These are phyloP conservation scores for Myriangium duriaei DNA, from an alignment of 2,329 filamentous ascomycete genomes.

Conservation along the genomic window DNA sequence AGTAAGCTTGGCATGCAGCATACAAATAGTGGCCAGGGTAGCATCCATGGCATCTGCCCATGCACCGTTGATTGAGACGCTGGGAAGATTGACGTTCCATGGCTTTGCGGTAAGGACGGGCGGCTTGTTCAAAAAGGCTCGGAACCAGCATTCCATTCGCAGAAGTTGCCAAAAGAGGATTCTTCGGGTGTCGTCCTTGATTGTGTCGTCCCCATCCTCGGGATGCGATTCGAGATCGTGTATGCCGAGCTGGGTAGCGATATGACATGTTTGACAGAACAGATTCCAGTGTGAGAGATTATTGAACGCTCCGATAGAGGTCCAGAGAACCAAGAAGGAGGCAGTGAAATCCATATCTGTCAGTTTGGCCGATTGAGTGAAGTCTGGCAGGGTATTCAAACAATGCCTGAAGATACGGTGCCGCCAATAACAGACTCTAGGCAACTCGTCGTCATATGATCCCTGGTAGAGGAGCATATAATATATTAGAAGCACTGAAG, in stretches of 20 bases:
- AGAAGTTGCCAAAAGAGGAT: conserved; percentile 8
- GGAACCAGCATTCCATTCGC: conserved; percentile 3
- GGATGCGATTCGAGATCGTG: conserved; percentile 1
- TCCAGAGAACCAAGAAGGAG: conserved; percentile 3
- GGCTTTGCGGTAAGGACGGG: conserved; percentile 5
- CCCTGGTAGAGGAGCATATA: conserved; percentile 7
- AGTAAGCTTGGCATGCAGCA: background rate
- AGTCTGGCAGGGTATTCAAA: conserved; percentile 3
- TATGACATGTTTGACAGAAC: conserved; percentile 4
- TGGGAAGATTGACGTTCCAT: conserved; percentile 5
- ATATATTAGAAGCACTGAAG: conserved; percentile 5
- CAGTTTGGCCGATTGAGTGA: background rate
- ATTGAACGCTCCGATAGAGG: conserved; percentile 3
- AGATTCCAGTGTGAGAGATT: conserved; percentile 2
- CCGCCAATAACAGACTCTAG: conserved; percentile 1
- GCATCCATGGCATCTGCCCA: conserved; percentile 1
- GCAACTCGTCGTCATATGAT: background rate
- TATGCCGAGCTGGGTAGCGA: conserved; percentile 1
- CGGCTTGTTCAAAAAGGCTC: conserved; percentile 3
- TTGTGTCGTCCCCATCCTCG: background rate
- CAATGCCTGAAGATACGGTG: conserved; percentile 4
- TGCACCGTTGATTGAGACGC: background rate
- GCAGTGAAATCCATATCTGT: conserved; percentile 5
- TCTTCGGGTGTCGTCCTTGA: conserved; percentile 2
- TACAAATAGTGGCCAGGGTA: conserved; percentile 1